A percentile compares a stretch with the other conserved stretches of the same genome.
Evolutionary conservation across 169 alveolate genomes (phyloP).

Genomic region (Plasmodium cynomolgi): DNA sequence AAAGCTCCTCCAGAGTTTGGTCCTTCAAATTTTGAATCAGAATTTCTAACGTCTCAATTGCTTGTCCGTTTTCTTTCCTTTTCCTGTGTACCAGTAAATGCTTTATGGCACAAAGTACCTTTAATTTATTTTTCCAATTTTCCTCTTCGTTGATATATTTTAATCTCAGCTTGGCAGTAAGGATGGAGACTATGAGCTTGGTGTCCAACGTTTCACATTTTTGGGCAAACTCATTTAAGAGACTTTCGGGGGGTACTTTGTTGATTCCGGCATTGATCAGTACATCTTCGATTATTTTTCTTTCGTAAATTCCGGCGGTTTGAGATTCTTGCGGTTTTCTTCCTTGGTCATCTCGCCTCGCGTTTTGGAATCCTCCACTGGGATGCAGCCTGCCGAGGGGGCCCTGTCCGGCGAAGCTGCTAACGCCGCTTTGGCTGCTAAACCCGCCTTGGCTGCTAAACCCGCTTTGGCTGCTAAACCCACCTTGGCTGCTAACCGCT

Average conservation of each 20-base stretch:
- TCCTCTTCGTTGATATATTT: constrained; percentile 37
- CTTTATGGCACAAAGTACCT: constrained; percentile 32
- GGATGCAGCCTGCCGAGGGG: background rate
- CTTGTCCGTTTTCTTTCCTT: constrained; percentile 22
- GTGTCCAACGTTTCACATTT: constrained; percentile 71
- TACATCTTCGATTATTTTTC: constrained; percentile 46
- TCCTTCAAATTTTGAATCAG: constrained; percentile 31
- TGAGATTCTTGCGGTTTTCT: constrained; percentile 43
- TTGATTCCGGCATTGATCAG: constrained; percentile 37
- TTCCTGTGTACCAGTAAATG: constrained; percentile 36
- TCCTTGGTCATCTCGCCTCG: background rate
- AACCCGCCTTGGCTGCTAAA: background rate
- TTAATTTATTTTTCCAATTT: constrained; percentile 42
- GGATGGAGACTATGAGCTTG: constrained; percentile 35
- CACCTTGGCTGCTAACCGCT: background rate
- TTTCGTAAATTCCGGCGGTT: constrained; percentile 34
- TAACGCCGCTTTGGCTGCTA: background rate
- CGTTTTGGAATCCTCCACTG: background rate
- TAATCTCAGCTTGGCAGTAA: constrained; percentile 29
- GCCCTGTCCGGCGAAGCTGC: background rate
- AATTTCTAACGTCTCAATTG: constrained; percentile 31
- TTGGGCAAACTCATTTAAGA: constrained; percentile 35
- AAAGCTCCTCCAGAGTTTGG: constrained; percentile 51
- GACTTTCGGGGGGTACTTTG: constrained; percentile 44
- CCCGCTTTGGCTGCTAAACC: background rate